phyloP scores from a whole-genome alignment of 2,329 filamentous ascomycete species.

The Epichloe coenophiala region DNA sequence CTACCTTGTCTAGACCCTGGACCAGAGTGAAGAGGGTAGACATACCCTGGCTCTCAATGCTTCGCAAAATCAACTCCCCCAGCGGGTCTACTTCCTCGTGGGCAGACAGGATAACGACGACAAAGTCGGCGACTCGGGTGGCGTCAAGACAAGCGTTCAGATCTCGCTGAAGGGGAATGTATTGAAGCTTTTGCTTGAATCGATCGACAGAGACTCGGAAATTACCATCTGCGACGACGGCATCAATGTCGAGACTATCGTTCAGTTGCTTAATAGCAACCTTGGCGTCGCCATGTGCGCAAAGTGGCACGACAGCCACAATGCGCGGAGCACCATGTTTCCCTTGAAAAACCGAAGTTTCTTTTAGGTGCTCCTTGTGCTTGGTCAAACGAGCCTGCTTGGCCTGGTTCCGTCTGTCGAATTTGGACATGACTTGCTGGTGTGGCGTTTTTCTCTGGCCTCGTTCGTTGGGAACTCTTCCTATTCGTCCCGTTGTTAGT shows the following conservation, averaged over 20 bases:
- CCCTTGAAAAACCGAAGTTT: constrained; percentile 71
- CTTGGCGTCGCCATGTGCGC: constrained; percentile 53
- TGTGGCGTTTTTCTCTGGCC: constrained; percentile 75
- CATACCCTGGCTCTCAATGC: constrained; percentile 85
- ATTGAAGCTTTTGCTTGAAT: constrained; percentile 91
- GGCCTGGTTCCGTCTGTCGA: constrained; percentile 88
- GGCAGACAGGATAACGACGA: constrained; percentile 73
- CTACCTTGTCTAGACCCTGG: constrained; percentile 63
- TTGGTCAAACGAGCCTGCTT: constrained; percentile 80
- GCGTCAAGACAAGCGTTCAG: constrained; percentile 71
- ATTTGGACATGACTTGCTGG: constrained; percentile 94
- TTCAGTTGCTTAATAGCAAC: constrained; percentile 60
- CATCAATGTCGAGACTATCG: constrained; percentile 63
- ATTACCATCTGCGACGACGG: constrained; percentile 44
- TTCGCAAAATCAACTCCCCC: constrained; percentile 73
- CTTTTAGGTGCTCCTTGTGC: constrained; percentile 67
- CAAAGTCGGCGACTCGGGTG: constrained; percentile 79
- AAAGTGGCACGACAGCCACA: constrained; percentile 77
- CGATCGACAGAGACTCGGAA: constrained; percentile 64
- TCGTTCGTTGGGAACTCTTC: constrained; percentile 64
- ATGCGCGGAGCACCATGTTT: constrained; percentile 77
- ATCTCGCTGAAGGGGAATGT: constrained; percentile 61
- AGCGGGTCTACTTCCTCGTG: constrained; percentile 71
- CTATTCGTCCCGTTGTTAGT: constrained; percentile 27
- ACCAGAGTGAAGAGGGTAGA: constrained; percentile 84